Evolutionary conservation across 2,329 filamentous ascomycete genomes (phyloP).

Genomic region (Massarina eburnea): DNA sequence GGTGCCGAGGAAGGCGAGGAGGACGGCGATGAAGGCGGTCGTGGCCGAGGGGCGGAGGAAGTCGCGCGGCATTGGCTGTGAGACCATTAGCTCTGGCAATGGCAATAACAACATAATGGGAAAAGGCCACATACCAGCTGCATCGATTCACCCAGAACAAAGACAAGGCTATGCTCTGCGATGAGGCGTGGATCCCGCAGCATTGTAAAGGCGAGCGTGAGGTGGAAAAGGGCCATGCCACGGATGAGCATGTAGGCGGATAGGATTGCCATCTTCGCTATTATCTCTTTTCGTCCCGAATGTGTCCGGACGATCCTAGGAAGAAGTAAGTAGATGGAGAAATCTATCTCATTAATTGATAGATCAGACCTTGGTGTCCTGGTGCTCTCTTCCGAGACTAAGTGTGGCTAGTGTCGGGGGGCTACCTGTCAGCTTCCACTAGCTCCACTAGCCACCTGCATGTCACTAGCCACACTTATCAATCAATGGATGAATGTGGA

Average conservation of each 20-base stretch:
- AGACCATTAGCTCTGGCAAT: not conserved
- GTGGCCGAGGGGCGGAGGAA: slow-evolving; percentile 71
- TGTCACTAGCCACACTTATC: no score
- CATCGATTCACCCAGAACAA: slow-evolving; percentile 80
- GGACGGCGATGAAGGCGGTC: slow-evolving; percentile 66
- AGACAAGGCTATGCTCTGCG: slow-evolving; percentile 78
- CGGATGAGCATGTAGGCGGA: slow-evolving; percentile 80
- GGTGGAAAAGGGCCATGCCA: slow-evolving; percentile 78
- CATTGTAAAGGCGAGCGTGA: slow-evolving; percentile 83
- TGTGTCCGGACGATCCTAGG: no score
- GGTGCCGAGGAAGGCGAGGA: slow-evolving; percentile 63
- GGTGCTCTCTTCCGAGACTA: no score
- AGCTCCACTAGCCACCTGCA: no score
- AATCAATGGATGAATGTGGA: no score
- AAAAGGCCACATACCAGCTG: slow-evolving; percentile 61
- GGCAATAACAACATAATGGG: not conserved
- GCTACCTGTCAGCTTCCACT: no score
- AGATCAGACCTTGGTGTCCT: no score
- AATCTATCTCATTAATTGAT: no score
- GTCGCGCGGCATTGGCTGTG: slow-evolving; percentile 64
- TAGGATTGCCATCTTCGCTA: slow-evolving; percentile 70
- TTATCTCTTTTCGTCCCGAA: no score
- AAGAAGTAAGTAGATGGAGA: not conserved
- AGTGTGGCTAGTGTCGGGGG: no score
- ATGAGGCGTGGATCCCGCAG: slow-evolving; percentile 71